Conservation (phyloP, 2,329 filamentous ascomycete genomes). For the Neopestalotiopsis sp. region DNA sequence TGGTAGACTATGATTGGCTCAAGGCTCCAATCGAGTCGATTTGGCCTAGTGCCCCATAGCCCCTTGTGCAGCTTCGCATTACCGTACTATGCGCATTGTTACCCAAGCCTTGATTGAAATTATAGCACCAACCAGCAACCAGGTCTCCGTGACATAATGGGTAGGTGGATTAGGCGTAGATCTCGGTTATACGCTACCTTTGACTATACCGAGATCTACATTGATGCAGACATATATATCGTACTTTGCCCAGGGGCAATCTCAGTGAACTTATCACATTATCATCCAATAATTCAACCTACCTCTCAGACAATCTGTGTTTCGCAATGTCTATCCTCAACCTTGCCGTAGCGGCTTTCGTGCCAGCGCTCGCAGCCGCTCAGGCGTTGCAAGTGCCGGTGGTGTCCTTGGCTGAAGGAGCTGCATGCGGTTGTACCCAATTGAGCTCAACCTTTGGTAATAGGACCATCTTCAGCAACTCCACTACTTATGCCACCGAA, state of each 20-base stretch:
- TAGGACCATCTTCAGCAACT: not conserved
- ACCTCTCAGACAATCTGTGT: not conserved
- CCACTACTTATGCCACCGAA: not conserved
- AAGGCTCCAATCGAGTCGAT: no score
- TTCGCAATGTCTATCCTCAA: not conserved
- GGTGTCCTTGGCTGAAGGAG: not conserved
- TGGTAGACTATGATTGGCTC: no score
- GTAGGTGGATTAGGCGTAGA: not conserved
- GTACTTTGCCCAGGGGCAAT: not conserved
- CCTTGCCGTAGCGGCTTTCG: not conserved
- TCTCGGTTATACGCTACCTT: not conserved
- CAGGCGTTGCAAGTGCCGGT: not conserved
- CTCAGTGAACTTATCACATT: not conserved
- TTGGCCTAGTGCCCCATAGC: no score
- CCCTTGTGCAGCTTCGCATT: no score
- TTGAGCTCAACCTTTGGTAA: not conserved
- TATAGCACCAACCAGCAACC: not conserved
- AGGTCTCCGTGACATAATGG: not conserved
- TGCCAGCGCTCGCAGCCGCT: not conserved
- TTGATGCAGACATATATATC: not conserved
- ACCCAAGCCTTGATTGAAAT: no score
- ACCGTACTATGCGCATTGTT: no score
- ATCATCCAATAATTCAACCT: not conserved
- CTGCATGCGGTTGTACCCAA: not conserved
- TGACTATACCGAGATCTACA: not conserved